Conservation (phyloP, 192 early-diverging fungal genomes). For the Lunasporangiospora selenospora region DNA sequence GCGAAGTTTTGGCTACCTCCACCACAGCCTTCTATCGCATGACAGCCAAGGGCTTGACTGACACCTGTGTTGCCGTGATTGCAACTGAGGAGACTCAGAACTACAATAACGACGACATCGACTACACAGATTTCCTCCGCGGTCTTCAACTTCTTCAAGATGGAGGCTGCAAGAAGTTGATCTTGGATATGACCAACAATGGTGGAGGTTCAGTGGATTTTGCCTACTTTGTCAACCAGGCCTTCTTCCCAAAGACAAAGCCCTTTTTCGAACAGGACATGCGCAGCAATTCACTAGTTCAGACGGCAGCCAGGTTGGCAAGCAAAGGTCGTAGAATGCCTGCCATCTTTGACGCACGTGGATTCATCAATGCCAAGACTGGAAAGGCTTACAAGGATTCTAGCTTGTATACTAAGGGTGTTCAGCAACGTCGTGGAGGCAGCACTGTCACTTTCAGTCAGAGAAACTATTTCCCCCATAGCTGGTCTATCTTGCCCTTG, state of each 20-base stretch:
- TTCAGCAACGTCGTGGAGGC: constrained; percentile 25
- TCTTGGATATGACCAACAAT: constrained; percentile 53
- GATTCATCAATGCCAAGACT: constrained; percentile 4
- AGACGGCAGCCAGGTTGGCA: constrained; percentile 26
- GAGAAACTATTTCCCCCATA: constrained; percentile 23
- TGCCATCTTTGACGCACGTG: constrained; percentile 33
- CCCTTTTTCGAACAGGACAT: constrained; percentile 42
- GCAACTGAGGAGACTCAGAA: constrained; percentile 32
- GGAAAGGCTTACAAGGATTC: constrained; percentile 31
- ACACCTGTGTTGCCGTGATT: constrained; percentile 45
- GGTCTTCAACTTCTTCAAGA: constrained; percentile 28
- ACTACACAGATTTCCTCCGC: constrained; percentile 26
- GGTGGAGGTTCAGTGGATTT: constrained; percentile 43
- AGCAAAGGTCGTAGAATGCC: not conserved
- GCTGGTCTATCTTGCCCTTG: constrained; percentile 40
- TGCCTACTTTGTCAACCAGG: constrained; percentile 44
- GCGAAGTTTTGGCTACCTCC: constrained; percentile 16
- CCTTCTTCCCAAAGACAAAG: constrained; percentile 41
- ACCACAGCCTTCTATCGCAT: constrained; percentile 40
- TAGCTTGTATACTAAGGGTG: constrained; percentile 34
- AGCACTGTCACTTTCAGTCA: constrained; percentile 19
- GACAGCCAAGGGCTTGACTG: too few species aligned
- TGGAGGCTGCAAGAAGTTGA: constrained; percentile 44
- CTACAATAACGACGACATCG: constrained; percentile 16
- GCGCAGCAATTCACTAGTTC: constrained; percentile 10